Base-by-base conservation (phyloP, 306 rosid species). In the Vigna radiata region DNA sequence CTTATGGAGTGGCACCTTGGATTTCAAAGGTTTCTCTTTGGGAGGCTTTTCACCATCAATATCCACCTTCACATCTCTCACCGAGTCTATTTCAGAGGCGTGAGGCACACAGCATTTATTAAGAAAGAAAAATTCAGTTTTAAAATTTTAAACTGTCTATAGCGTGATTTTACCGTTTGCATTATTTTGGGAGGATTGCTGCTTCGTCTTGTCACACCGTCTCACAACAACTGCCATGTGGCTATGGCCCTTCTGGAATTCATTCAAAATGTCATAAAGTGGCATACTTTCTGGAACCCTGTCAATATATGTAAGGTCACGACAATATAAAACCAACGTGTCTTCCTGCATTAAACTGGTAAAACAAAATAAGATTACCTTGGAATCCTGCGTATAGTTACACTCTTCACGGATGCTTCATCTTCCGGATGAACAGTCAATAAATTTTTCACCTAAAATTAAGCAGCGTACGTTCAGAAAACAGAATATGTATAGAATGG, bases 161-260 rank as follows among this genome's bases (percentile, higher is more conserved):
- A 50, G 74, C 83, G 78, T 23, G 79, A 64, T 41, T 73, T 70
- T 87, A 93, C 98, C 75, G 70, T 89, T 82, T 39, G 58, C 76
- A 44, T 15, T 37, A 15, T 72, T 85, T 66, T 77, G 72, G 41
- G 86, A 13, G 59, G 86, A 50, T 12, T 74, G 86, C 63, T 79
- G 84, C 11, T 13, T 73, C 33, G 61, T 68, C 79, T 79, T 86
- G 79, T 83, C 88, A 77, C 56, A 63, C 47, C n/a, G 82, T 68
- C 88, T 86, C 27, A 91, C 83, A 68, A 96, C 94, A 59, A 90
- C 86, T 17, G 99, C 99, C 99, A 96, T 92, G 87, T 96, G 99
- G 81, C 99, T 96, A 33, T 96, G 99, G 68, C 99, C 99, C 77
- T 96, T 92, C 87, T 96, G 99, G 70, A 96, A 96, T 90, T 96